These are phyloP conservation scores for Rauvolfia tetraphylla DNA, from an alignment of 257 asterid species.

Conservation along the genomic window DNA sequence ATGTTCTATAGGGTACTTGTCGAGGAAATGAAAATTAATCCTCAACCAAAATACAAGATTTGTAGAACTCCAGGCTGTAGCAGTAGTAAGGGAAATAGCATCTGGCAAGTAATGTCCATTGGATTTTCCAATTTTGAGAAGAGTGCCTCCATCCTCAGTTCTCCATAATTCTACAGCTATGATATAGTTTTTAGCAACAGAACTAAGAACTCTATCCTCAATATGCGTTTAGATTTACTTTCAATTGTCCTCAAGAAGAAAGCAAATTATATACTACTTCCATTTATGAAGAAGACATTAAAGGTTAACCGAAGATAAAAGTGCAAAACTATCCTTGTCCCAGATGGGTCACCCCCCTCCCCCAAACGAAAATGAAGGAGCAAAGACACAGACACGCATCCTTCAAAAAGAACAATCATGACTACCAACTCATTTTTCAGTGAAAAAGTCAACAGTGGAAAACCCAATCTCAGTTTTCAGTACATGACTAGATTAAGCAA, in stretches of 20 bases:
- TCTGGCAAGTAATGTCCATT: background rate
- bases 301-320: background rate
- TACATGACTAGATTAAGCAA: background rate
- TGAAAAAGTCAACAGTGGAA: no score
- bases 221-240: background rate
- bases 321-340: background rate
- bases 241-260: background rate
- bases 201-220: background rate
- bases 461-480: background rate
- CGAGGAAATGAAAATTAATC: background rate
- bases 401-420: background rate
- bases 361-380: background rate
- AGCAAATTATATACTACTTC: background rate
- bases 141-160: background rate
- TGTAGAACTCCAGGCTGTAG: background rate
- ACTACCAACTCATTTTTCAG: no score
- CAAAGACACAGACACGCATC: background rate
- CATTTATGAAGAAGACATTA: background rate
- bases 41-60: background rate
- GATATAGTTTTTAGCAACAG: background rate
- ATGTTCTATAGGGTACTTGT: background rate
- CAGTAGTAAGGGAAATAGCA: background rate
- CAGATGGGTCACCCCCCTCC: background rate
- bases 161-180: background rate
- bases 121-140: no score